These are phyloP conservation scores for Crithidia fasciculata DNA, from an alignment of 208 protist species.

Conservation along the genomic window DNA sequence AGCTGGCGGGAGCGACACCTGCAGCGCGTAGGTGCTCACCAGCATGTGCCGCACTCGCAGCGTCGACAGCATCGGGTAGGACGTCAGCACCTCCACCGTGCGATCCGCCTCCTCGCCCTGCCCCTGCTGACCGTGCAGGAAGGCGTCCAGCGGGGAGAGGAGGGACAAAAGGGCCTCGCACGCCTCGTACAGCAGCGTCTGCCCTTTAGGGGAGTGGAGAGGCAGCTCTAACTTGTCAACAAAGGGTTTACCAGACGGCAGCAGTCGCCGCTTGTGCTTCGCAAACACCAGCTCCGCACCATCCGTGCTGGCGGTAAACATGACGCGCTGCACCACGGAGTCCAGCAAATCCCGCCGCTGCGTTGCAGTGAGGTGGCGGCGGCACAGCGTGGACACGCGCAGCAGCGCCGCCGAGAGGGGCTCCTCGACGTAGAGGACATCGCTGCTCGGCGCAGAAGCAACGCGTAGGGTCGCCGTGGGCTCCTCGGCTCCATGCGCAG, in stretches of 20 bases:
- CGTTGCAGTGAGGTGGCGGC: constrained; percentile 18
- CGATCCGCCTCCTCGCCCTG: not conserved
- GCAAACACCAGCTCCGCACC: not conserved
- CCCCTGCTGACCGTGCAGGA: not conserved
- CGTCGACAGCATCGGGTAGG: constrained; percentile 46
- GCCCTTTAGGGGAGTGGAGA: constrained; percentile 17
- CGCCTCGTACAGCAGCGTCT: constrained; percentile 29
- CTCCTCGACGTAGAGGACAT: constrained; percentile 55
- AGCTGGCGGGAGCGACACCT: not conserved
- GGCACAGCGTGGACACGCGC: constrained; percentile 35
- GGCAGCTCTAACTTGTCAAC: not conserved
- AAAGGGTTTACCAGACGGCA: constrained; percentile 2
- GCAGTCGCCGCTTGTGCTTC: not conserved
- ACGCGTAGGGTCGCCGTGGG: not conserved
- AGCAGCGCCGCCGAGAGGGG: constrained; percentile 52
- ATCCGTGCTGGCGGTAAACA: not conserved
- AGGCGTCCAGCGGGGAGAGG: constrained; percentile 16
- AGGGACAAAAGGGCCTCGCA: constrained; percentile 47
- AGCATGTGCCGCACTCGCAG: constrained; percentile 47
- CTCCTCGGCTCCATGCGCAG: too few species aligned
- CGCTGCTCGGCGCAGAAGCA: not conserved
- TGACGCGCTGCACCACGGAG: constrained; percentile 27
- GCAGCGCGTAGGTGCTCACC: constrained; percentile 38
- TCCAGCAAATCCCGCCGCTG: constrained; percentile 25
- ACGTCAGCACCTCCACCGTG: constrained; percentile 29